Percentiles rank a stretch among this genome's conserved stretches.
phyloP scores from a whole-genome alignment of 2,329 filamentous ascomycete genomes.

The Colletotrichum liaoningense region DNA sequence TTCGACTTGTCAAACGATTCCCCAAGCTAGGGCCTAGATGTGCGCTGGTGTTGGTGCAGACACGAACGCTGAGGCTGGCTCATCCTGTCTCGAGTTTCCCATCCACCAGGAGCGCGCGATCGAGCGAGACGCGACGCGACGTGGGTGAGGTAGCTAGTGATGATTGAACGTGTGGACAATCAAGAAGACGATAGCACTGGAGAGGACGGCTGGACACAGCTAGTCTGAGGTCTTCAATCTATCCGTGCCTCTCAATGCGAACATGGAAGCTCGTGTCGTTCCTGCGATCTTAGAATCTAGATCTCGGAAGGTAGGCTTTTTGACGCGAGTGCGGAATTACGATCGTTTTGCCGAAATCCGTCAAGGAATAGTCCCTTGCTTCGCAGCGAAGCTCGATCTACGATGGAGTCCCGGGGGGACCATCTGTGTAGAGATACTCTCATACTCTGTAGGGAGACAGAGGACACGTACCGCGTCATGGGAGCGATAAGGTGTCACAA shows the following conservation, averaged over 20 bases:
- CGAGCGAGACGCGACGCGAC: constrained; percentile 1
- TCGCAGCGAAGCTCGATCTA: constrained; percentile 12
- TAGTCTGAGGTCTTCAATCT: background rate
- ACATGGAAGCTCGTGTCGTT: background rate
- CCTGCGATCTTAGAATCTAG: background rate
- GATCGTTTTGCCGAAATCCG: constrained; percentile 25
- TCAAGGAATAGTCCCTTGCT: constrained; percentile 1
- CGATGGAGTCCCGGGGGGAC: background rate
- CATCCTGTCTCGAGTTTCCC: constrained; percentile 17
- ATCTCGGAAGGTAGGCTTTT: constrained; percentile 6
- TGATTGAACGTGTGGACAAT: background rate
- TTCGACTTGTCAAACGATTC: constrained; percentile 34
- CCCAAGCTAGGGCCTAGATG: constrained; percentile 5
- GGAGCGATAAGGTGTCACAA: background rate
- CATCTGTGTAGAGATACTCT: background rate
- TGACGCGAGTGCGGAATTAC: background rate
- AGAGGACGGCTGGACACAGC: background rate
- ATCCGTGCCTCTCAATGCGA: background rate
- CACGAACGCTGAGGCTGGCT: background rate
- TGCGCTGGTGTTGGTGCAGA: constrained; percentile 14
- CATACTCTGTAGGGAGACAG: background rate
- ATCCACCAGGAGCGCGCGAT: constrained; percentile 1
- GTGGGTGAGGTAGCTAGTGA: background rate
- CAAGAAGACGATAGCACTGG: background rate
- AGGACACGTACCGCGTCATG: background rate